Percentiles rank a stretch among this genome's conserved stretches.
Evolutionary conservation across 169 alveolate genomes (phyloP).

Genomic region (Babesia bigemina): DNA sequence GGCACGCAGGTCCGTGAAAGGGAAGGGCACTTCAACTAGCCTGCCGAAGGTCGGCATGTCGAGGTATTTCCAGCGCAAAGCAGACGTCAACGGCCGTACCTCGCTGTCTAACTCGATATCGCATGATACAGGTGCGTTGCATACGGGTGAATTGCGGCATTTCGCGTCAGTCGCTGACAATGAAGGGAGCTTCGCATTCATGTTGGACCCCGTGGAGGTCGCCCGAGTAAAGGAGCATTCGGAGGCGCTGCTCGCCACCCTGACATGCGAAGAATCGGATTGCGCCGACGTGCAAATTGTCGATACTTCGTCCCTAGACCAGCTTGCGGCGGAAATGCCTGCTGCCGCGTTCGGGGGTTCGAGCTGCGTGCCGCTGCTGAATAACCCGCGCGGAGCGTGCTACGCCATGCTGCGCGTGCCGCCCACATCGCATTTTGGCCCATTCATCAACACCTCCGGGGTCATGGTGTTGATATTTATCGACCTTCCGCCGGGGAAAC

Average conservation of each 20-base stretch:
- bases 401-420: slow-evolving; percentile 27
- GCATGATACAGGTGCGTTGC: not conserved
- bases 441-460: slow-evolving; percentile 53
- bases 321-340: not conserved
- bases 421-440: slow-evolving; percentile 58
- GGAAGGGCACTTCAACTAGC: not conserved
- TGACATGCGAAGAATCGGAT: slow-evolving; percentile 22
- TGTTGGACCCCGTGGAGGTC: slow-evolving; percentile 32
- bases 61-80: slow-evolving; percentile 8
- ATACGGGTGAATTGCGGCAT: not conserved
- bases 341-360: not conserved
- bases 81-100: not conserved
- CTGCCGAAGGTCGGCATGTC: slow-evolving; percentile 10
- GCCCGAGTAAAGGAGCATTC: slow-evolving; percentile 33
- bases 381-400: slow-evolving; percentile 27
- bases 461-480: slow-evolving; percentile 50
- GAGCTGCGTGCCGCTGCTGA: slow-evolving; percentile 38
- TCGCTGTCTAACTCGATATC: slow-evolving; percentile 10
- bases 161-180: not conserved
- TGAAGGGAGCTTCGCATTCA: slow-evolving; percentile 22
- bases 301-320: slow-evolving; percentile 30
- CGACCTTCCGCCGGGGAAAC: slow-evolving; percentile 30
- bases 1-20: not conserved
- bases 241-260: slow-evolving; percentile 28
- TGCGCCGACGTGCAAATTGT: slow-evolving; percentile 47